These are phyloP conservation scores for Leishmania guyanensis DNA, from an alignment of 208 protist genomes.

Conservation along the genomic window DNA sequence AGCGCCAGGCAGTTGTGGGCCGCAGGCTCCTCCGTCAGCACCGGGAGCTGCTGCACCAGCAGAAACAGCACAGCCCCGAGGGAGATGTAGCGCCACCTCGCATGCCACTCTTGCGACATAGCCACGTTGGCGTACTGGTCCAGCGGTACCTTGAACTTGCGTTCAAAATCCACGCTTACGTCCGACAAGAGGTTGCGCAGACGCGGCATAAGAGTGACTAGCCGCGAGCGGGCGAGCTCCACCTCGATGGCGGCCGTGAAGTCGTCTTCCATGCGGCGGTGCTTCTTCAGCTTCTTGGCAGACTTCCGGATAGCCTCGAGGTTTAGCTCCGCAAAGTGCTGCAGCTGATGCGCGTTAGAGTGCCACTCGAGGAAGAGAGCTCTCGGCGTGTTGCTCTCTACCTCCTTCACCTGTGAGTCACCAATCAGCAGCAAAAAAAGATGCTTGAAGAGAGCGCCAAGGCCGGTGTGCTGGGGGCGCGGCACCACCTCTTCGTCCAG, in stretches of 20 bases:
- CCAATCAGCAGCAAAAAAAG: constrained; percentile 85
- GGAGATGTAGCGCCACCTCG: constrained; percentile 60
- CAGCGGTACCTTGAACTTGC: constrained; percentile 83
- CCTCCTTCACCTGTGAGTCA: constrained; percentile 66
- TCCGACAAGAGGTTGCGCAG: constrained; percentile 70
- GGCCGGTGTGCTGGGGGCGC: constrained; percentile 14
- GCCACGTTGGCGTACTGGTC: constrained; percentile 80
- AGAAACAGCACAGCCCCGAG: too few relatives aligned
- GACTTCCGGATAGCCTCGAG: constrained; percentile 86
- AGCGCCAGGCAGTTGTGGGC: constrained; percentile 92
- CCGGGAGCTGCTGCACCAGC: too few relatives aligned
- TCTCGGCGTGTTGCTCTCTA: constrained; percentile 65
- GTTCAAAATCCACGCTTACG: constrained; percentile 78
- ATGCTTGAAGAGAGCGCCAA: constrained; percentile 51
- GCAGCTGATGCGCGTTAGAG: constrained; percentile 85
- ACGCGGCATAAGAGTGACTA: constrained; percentile 73
- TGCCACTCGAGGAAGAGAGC: constrained; percentile 88
- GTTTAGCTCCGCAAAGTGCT: constrained; percentile 92
- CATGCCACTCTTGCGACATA: constrained; percentile 74
- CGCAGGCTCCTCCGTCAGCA: constrained; percentile 50
- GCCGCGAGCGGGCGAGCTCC: constrained; percentile 66
- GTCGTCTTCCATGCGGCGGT: constrained; percentile 73
- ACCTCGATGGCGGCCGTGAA: constrained; percentile 77
- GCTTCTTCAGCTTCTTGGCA: constrained; percentile 89
- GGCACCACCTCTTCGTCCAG: constrained; percentile 23